A percentile compares a stretch with the other conserved stretches of the same genome.
These are phyloP conservation scores for Starmerella roubikii DNA, from an alignment of 805 yeast species.

Conservation along the genomic window DNA sequence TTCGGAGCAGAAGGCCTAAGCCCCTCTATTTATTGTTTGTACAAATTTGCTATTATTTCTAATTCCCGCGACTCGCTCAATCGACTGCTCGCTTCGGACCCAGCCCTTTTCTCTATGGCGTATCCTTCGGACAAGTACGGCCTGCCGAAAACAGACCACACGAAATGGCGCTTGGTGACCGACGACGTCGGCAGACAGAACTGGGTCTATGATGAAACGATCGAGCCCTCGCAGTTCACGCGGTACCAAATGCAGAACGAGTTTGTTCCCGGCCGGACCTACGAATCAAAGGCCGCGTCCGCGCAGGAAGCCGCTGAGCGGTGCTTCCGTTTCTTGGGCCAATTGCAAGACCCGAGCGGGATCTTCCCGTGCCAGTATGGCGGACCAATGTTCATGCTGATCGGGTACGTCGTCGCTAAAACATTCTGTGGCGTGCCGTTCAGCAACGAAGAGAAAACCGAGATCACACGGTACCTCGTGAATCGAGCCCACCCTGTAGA, in stretches of 20 bases:
- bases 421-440: constrained; percentile 59
- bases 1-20: too few relatives aligned
- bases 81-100: too few relatives aligned
- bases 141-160: constrained; percentile 51
- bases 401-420: constrained; percentile 68
- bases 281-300: constrained; percentile 20
- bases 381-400: constrained; percentile 96
- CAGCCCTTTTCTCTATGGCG: too few relatives aligned
- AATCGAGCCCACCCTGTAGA: constrained; percentile 93
- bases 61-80: too few relatives aligned
- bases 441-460: constrained; percentile 49
- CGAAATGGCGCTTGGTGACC: constrained; percentile 60
- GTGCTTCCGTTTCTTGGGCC: constrained; percentile 56
- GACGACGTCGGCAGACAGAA: constrained; percentile 62
- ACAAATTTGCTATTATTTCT: too few relatives aligned
- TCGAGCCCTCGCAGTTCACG: constrained; percentile 24
- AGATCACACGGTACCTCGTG: constrained; percentile 73
- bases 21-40: too few relatives aligned
- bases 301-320: constrained; percentile 41
- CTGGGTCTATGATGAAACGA: constrained; percentile 51
- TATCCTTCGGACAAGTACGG: constrained; percentile 53
- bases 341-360: constrained; percentile 75
- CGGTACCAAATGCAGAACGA: constrained; percentile 21
- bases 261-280: constrained; percentile 16
- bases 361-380: constrained; percentile 83